Conservation (phyloP, 23 red algal species). For the Gracilariopsis chorda region DNA sequence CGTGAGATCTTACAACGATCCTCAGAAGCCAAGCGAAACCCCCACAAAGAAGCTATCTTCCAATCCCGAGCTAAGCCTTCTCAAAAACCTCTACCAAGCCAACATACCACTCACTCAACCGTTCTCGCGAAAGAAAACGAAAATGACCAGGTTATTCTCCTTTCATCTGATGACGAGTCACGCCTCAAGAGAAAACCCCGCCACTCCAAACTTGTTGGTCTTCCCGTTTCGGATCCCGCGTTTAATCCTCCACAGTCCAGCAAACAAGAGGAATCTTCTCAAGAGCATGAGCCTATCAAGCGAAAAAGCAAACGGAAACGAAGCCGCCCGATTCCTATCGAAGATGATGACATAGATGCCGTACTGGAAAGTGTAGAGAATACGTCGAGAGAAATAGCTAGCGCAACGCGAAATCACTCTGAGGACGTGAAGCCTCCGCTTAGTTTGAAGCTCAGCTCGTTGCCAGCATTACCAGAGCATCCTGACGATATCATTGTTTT, state of each 20-base stretch:
- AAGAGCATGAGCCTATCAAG: not conserved
- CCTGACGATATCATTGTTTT: not conserved
- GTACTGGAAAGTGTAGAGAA: not conserved
- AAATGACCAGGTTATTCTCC: not conserved
- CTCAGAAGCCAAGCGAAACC: no score
- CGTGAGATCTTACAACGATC: no score
- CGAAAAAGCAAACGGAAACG: not conserved
- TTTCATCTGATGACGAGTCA: slow-evolving; percentile 4
- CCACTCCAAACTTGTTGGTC: not conserved
- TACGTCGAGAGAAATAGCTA: not conserved
- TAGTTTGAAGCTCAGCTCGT: not conserved
- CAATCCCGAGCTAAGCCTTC: no score
- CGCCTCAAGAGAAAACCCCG: slow-evolving; percentile 7
- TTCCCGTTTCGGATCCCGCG: not conserved
- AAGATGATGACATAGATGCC: not conserved
- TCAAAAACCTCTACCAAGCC: not conserved
- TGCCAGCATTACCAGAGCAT: not conserved
- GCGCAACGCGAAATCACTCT: not conserved
- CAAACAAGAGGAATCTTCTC: not conserved
- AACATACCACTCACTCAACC: not conserved
- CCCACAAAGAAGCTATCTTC: no score
- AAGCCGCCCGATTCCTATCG: not conserved
- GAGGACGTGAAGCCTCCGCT: not conserved
- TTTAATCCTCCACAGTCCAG: not conserved
- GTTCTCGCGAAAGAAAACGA: not conserved